Evolutionary conservation across 306 rosid species (phyloP), one percentile per base, ranked within the genome.

Genomic region (Ammopiptanthus mongolicus): DNA sequence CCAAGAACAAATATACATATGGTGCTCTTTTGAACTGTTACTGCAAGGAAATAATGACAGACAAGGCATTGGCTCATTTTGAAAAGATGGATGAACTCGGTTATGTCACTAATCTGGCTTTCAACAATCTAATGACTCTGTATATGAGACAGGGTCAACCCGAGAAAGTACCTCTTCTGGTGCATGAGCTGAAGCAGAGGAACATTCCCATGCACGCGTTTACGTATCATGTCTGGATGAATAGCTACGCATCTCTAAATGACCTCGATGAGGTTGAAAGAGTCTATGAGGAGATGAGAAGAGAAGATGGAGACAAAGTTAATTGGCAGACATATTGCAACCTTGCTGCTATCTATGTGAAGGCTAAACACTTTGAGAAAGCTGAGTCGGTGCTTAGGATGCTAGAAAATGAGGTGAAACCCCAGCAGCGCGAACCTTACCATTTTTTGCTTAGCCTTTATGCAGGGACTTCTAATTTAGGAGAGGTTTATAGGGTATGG

Each of bases 21-120:
- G 96, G 97, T 59, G 79, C 96, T 31, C 99, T 92, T 62, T 39
- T 92, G 79, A 81, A 84, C 69, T 87, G 91, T 73, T 95, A 89
- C 47, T 92, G 99, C 86, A 90, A 66, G 86, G 85, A 76, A 66
- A 19, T 71, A 25, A 79, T 82, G 91, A 71, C 58, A 56, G 92
- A 87, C 36, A 86, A 87, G 86, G 99, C 96, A 0, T 66, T 90
- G 83, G 68, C 81, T 25, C 86, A 69, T 65, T 90, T 81, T 50
- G 59, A 74, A 52, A 78, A 75, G 80, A 86, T 95, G 90, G 79
- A 83, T 53, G 86, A 85, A 56, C 75, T 86, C 42, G 69, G 76
- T 48, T 83, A 68, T 81, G 78, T 80, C 28, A 70, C 85, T 21
- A 33, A 60, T 80, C 64, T 92, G 76, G 50, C 86, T 28, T 90